Percentiles rank a stretch among this genome's conserved stretches.
Evolutionary conservation across 2,329 filamentous ascomycete species (phyloP).

Genomic region (Plenodomus tracheiphilus): DNA sequence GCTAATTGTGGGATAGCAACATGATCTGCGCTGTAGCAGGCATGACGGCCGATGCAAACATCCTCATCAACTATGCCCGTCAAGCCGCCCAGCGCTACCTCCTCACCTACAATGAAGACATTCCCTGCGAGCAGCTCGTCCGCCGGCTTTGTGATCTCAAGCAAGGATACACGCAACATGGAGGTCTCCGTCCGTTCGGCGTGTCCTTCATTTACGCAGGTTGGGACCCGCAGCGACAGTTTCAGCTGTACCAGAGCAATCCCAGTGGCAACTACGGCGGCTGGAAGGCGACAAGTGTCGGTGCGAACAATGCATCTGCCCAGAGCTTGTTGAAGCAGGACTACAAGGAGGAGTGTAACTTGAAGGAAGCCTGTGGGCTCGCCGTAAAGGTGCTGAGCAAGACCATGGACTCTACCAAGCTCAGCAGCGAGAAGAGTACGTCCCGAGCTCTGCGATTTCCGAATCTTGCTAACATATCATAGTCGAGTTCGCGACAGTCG

Average conservation of each 20-base stretch:
- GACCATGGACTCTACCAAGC: slow-evolving; percentile 99
- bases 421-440: slow-evolving; percentile 98
- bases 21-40: slow-evolving; percentile 99
- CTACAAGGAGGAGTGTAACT: slow-evolving; percentile 96
- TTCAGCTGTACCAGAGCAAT: slow-evolving; percentile 99
- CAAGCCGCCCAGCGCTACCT: slow-evolving; percentile 97
- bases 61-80: slow-evolving; percentile 99
- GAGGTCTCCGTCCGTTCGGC: slow-evolving; percentile 95
- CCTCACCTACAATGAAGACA: slow-evolving; percentile 99
- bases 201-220: slow-evolving; percentile 99
- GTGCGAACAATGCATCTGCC: slow-evolving; percentile 96
- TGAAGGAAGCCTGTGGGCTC: slow-evolving; percentile 95
- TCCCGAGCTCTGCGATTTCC: slow-evolving; percentile 21
- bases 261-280: slow-evolving; percentile 98
- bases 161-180: slow-evolving; percentile 98
- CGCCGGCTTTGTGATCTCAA: slow-evolving; percentile 96
- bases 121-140: slow-evolving; percentile 97
- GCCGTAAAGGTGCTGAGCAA: slow-evolving; percentile 99
- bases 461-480: slow-evolving; percentile 24
- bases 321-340: slow-evolving; percentile 98
- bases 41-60: slow-evolving; percentile 99
- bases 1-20: slow-evolving; percentile 64
- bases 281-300: slow-evolving; percentile 98
- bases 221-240: slow-evolving; percentile 93
- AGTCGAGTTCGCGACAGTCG: slow-evolving; percentile 99